A percentile compares a stretch with the other conserved stretches of the same genome.
Conservation (phyloP, 768 basidiomycete species). For the Guyanaporus albipodus region DNA sequence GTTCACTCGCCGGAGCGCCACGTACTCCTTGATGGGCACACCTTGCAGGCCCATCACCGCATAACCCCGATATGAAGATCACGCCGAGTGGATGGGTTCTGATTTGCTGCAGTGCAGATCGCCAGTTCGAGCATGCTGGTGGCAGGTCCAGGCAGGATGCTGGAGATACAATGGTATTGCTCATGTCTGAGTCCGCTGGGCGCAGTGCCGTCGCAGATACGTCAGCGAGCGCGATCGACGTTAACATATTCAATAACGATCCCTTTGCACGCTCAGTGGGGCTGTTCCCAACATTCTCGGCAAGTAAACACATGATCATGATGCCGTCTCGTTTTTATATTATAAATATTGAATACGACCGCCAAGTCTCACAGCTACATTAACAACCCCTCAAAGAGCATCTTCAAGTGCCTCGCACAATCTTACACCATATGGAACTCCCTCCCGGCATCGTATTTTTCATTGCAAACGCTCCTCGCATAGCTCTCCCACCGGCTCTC, state of each 20-base stretch:
- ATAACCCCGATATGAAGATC: slow-evolving; percentile 8
- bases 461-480: slow-evolving; percentile 21
- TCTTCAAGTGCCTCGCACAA: too few species aligned
- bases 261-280: background rate
- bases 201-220: background rate
- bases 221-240: background rate
- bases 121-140: background rate
- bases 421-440: slow-evolving; percentile 30
- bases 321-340: too few species aligned
- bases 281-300: background rate
- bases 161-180: background rate
- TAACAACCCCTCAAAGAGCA: too few species aligned
- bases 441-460: slow-evolving; percentile 34
- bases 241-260: too few species aligned
- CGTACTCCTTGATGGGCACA: too few species aligned
- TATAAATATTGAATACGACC: slow-evolving; percentile 5
- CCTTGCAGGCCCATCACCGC: too few species aligned
- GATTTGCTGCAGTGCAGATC: slow-evolving; percentile 16
- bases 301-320: slow-evolving; percentile 9
- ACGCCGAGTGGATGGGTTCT: background rate
- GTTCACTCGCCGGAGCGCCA: slow-evolving; percentile 11
- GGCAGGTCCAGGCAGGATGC: background rate
- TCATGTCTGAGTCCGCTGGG: background rate
- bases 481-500: slow-evolving; percentile 18
- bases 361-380: background rate